A percentile compares a stretch with the other conserved stretches of the same genome.
phyloP scores from a whole-genome alignment of 139 green algal species.

The Zygnema circumcarinatum region DNA sequence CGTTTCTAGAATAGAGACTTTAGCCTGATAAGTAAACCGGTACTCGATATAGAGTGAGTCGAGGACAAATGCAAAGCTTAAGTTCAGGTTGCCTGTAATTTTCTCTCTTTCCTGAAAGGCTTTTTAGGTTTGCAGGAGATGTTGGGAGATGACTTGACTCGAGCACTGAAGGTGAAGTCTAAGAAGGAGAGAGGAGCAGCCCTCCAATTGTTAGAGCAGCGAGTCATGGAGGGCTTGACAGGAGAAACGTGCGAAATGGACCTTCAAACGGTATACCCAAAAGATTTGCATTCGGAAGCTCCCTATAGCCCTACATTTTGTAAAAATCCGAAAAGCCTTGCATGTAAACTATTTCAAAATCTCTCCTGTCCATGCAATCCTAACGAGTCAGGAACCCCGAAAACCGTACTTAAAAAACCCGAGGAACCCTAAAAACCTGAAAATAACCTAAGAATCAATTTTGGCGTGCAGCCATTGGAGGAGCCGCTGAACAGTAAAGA shows the following conservation, averaged over 20 bases:
- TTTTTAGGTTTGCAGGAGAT: slow-evolving; percentile 64
- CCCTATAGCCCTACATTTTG: background rate
- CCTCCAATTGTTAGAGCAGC: slow-evolving; percentile 23
- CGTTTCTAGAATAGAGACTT: too few relatives aligned
- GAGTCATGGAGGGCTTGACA: slow-evolving; percentile 31
- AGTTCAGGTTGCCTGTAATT: background rate
- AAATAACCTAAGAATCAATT: too few relatives aligned
- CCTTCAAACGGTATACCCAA: background rate
- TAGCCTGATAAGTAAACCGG: background rate
- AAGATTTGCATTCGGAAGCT: background rate
- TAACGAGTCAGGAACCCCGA: background rate
- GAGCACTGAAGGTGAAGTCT: slow-evolving; percentile 60
- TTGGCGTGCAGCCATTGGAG: slow-evolving; percentile 63
- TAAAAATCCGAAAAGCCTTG: background rate
- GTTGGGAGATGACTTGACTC: slow-evolving; percentile 60
- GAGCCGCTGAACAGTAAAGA: slow-evolving; percentile 43
- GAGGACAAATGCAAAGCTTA: background rate
- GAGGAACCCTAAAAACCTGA: too few relatives aligned
- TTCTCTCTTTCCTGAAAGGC: too few relatives aligned
- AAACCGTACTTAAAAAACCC: too few relatives aligned
- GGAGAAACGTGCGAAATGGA: slow-evolving; percentile 13
- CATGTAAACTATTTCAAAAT: background rate
- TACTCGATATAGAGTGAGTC: background rate
- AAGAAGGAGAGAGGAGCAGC: slow-evolving; percentile 63
- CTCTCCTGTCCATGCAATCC: background rate